These are phyloP conservation scores for Saccharomyces hybrid DNA, from an alignment of 1,139 yeast genomes.

Conservation along the genomic window DNA sequence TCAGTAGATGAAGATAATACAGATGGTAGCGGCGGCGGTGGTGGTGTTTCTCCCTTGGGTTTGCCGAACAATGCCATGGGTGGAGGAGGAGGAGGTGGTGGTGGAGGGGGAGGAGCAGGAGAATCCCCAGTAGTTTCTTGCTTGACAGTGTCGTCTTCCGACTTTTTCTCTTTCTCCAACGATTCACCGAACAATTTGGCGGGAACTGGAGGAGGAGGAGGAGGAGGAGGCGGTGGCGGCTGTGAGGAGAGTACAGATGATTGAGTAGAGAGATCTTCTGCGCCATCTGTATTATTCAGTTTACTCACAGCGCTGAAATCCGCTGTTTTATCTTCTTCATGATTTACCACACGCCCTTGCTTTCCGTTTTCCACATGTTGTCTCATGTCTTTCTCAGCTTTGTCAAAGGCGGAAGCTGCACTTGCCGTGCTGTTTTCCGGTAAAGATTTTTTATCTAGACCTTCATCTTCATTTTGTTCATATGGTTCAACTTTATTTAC, in stretches of 20 bases:
- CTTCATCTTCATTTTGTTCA: slow-evolving; percentile 4
- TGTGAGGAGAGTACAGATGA: slow-evolving; percentile 27
- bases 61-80: slow-evolving; percentile 14
- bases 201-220: slow-evolving; percentile 31
- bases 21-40: slow-evolving; percentile 24
- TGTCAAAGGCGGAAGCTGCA: not conserved
- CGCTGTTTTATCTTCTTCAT: not conserved
- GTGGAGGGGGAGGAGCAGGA: slow-evolving; percentile 31
- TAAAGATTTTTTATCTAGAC: not conserved
- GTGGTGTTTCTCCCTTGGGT: slow-evolving; percentile 9
- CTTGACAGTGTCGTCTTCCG: slow-evolving; percentile 6
- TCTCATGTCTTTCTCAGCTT: no score
- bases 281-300: not conserved
- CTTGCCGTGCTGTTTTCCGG: not conserved
- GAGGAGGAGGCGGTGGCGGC: slow-evolving; percentile 28
- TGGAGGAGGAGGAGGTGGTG: slow-evolving; percentile 19
- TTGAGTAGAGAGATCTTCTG: slow-evolving; percentile 8
- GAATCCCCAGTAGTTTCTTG: slow-evolving; percentile 18
- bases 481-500: slow-evolving; percentile 30
- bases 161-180: slow-evolving; percentile 13
- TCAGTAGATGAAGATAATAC: slow-evolving; percentile 38
- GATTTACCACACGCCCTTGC: not conserved
- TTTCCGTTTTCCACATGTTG: not conserved
- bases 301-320: not conserved
- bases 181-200: slow-evolving; percentile 23